phyloP scores from a whole-genome alignment of 2,329 filamentous ascomycete genomes.

The Fusarium hainanense region DNA sequence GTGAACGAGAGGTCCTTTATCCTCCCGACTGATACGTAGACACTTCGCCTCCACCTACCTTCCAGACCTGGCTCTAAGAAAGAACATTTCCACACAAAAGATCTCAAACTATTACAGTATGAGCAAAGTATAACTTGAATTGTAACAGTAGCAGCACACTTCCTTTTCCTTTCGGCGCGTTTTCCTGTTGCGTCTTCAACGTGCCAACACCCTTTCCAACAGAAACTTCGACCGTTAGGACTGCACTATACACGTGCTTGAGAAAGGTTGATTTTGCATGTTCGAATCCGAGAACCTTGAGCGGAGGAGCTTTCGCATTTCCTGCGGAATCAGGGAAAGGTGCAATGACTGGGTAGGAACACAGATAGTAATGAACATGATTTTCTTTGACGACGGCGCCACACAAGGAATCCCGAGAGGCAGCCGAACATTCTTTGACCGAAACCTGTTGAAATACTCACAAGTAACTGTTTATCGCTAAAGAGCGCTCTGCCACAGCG shows the following conservation, averaged over 20 bases:
- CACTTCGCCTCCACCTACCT: background rate
- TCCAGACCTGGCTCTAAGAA: background rate
- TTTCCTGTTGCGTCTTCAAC: background rate
- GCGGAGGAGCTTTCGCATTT: background rate
- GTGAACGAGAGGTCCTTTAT: background rate
- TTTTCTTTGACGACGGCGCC: background rate
- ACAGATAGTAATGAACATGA: background rate
- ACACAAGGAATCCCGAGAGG: background rate
- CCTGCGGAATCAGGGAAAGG: background rate
- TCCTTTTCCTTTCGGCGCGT: background rate
- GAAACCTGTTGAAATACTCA: background rate
- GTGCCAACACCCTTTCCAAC: background rate
- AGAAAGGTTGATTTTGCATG: background rate
- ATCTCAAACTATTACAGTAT: background rate
- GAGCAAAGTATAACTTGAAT: background rate
- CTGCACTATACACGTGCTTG: background rate
- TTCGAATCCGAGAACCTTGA: background rate
- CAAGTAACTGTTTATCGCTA: background rate
- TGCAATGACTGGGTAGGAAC: background rate
- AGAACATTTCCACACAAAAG: rapidly evolving
- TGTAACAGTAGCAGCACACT: background rate
- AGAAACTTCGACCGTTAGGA: background rate
- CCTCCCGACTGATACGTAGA: background rate
- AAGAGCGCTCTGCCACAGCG: background rate
- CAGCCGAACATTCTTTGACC: background rate